phyloP scores from a whole-genome alignment of 2,329 filamentous ascomycete genomes.

The Fusarium sp. region DNA sequence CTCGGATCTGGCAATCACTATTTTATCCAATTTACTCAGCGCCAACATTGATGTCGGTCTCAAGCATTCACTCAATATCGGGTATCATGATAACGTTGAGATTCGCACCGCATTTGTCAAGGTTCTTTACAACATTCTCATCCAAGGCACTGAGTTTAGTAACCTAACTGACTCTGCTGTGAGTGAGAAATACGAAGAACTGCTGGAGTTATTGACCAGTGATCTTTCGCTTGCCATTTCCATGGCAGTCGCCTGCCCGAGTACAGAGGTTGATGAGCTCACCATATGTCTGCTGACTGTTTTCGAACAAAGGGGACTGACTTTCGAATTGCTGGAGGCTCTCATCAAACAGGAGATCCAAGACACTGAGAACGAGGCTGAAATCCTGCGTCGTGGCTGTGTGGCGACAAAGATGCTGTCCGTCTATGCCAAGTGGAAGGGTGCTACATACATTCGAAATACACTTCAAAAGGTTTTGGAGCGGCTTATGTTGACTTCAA shows the following conservation, averaged over 20 bases:
- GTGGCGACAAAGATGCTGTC: constrained; percentile 80
- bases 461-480: constrained; percentile 76
- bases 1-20: constrained; percentile 73
- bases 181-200: constrained; percentile 74
- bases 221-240: constrained; percentile 72
- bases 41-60: constrained; percentile 78
- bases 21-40: constrained; percentile 75
- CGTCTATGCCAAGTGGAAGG: constrained; percentile 78
- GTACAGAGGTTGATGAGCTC: constrained; percentile 75
- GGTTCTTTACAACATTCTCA: constrained; percentile 75
- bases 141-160: constrained; percentile 78
- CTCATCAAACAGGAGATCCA: constrained; percentile 76
- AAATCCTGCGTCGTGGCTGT: constrained; percentile 74
- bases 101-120: constrained; percentile 77
- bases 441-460: constrained; percentile 68
- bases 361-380: constrained; percentile 76
- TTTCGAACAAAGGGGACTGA: constrained; percentile 73
- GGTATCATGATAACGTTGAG: constrained; percentile 76
- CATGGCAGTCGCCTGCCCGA: constrained; percentile 74
- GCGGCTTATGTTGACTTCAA: constrained; percentile 72
- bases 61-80: constrained; percentile 76
- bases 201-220: constrained; percentile 71
- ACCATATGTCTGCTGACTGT: constrained; percentile 75
- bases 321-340: constrained; percentile 71
- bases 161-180: constrained; percentile 74